Percentiles rank a stretch among this genome's conserved stretches.
phyloP scores from a whole-genome alignment of 2,329 filamentous ascomycete genomes.

The Fonsecaea monophora region DNA sequence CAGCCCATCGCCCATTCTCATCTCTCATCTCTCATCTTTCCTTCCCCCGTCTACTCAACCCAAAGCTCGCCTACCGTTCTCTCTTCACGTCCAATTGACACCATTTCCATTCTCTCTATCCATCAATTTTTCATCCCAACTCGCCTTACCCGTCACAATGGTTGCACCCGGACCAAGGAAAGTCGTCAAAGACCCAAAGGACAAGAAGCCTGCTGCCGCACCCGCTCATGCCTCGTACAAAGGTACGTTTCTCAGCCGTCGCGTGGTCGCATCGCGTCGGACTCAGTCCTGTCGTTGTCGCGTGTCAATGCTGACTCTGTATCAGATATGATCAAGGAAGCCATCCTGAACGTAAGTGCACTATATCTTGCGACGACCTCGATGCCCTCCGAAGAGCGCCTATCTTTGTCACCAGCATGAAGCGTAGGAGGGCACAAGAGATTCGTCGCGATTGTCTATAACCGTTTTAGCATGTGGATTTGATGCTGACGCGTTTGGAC shows the following conservation, averaged over 20 bases:
- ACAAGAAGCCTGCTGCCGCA: constrained; percentile 63
- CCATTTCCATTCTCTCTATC: constrained; percentile 24
- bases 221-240: constrained; percentile 69
- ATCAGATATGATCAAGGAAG: constrained; percentile 75
- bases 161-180: constrained; percentile 64
- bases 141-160: constrained; percentile 56
- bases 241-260: constrained; percentile 62
- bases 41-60: constrained; percentile 18
- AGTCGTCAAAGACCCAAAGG: constrained; percentile 45
- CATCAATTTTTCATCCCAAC: constrained; percentile 29
- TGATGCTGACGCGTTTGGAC: constrained; percentile 57
- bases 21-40: constrained; percentile 26
- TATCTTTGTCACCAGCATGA: constrained; percentile 6
- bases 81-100: constrained; percentile 28
- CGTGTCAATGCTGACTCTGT: constrained; percentile 61
- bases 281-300: constrained; percentile 54
- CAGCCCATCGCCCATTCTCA: constrained; percentile 43
- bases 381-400: constrained; percentile 45
- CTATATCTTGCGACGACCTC: constrained; percentile 55
- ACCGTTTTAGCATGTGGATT: neutral
- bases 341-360: constrained; percentile 72
- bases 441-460: neutral
- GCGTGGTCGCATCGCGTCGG: constrained; percentile 54
- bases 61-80: constrained; percentile 23
- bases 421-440: constrained; percentile 11